phyloP scores from a whole-genome alignment of 768 basidiomycete genomes.

The Leccinellum albellum region DNA sequence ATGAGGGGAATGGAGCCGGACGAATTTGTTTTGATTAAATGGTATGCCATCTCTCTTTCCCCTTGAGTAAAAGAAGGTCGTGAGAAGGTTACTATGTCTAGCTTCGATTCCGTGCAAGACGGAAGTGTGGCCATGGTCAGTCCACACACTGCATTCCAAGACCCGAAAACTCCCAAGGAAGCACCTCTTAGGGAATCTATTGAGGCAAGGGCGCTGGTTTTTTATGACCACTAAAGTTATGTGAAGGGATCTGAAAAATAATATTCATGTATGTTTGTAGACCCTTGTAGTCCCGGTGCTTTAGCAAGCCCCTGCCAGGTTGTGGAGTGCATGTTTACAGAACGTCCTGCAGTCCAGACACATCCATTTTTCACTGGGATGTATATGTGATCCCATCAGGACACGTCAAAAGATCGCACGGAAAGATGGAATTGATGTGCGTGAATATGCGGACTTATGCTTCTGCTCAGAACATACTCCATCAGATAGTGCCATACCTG shows the following conservation, averaged over 20 bases:
- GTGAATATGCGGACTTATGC: too few relatives aligned
- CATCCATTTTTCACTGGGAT: too few relatives aligned
- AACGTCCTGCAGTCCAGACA: too few relatives aligned
- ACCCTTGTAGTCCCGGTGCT: too few relatives aligned
- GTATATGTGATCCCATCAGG: too few relatives aligned
- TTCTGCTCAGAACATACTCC: too few relatives aligned
- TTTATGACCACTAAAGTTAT: slow-evolving; percentile 8
- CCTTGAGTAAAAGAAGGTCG: neutral
- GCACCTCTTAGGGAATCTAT: slow-evolving; percentile 33
- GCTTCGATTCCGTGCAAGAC: slow-evolving; percentile 35
- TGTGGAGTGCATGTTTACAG: too few relatives aligned
- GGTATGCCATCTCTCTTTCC: slow-evolving; percentile 28
- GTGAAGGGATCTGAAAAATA: neutral
- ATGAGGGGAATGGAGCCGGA: slow-evolving; percentile 40
- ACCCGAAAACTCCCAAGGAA: slow-evolving; percentile 33
- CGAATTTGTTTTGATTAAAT: slow-evolving; percentile 47
- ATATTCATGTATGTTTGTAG: too few relatives aligned
- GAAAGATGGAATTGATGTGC: too few relatives aligned
- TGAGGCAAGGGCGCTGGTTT: slow-evolving; percentile 35
- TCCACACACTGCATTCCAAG: slow-evolving; percentile 35
- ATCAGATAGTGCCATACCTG: too few relatives aligned
- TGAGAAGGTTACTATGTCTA: slow-evolving; percentile 2
- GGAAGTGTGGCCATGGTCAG: slow-evolving; percentile 30
- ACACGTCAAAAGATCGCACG: too few relatives aligned
- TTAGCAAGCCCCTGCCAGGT: too few relatives aligned